Evolutionary conservation across 2,329 filamentous ascomycete genomes (phyloP), one percentile per base, ranked within the genome.

Genomic region (Tothia fuscella): DNA sequence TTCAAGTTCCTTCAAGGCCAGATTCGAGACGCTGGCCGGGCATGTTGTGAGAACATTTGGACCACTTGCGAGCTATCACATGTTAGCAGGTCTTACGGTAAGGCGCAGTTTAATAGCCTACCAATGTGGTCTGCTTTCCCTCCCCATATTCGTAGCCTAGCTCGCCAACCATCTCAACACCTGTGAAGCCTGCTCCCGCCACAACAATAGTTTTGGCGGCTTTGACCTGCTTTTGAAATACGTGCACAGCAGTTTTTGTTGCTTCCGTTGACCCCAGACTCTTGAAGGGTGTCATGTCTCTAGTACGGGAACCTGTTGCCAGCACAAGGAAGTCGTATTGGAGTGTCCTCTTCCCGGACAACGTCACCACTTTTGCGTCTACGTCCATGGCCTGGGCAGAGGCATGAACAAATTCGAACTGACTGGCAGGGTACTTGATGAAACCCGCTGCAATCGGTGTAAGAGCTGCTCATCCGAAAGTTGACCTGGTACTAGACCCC

Each of bases 331-430:
- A 65, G 48, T 74, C 64, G 50, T 77, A 78, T 16, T 46, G 45
- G 42, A 74, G 51, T 9, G 56, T 55, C 5, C 58, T 55, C n/a
- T 50, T 49, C 4, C 46, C 51, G 5, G 56, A 48, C 12, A 74
- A 59, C 2, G 52, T 54, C 19, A 76, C 65, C 1, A 53, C 58
- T 46, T 68, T 70, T 34, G 46, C 46, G 3, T 54, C 54, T 0
- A 64, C 54, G 34, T 70, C 64, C 3, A 76, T 52, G 9, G 51
- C 48, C 10, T 61, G 55, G 31, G 73, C 74, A 26, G 59, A 60
- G 34, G 68, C 74, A 29, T 63, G 49, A 19, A 78, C 54, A 49
- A 73, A 68, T 50, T 74, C 69, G 49, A 76, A 76, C 39, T 62
- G 59, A 19, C 54, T 55, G 2, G 56, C 42, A 0, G 66, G 57